phyloP scores from a whole-genome alignment of 352 stramenopile genomes.

The Phytophthora pistaciae region DNA sequence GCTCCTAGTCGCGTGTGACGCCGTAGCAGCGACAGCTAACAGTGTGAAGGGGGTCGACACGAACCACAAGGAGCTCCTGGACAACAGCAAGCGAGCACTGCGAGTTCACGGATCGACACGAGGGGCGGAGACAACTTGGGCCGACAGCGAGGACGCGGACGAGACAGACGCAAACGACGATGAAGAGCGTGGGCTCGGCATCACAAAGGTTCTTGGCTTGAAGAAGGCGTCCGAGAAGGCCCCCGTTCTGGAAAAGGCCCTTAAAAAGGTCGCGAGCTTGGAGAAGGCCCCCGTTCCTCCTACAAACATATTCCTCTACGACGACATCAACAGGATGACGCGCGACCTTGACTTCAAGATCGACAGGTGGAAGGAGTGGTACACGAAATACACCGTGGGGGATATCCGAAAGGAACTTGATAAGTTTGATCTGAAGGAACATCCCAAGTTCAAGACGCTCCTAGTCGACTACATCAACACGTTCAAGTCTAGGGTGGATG shows the following conservation, averaged over 20 bases:
- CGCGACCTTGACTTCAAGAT: not conserved
- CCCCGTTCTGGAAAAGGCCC: not conserved
- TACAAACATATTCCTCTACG: not conserved
- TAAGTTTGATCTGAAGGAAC: not conserved
- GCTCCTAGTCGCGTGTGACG: no score
- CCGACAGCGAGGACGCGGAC: no score
- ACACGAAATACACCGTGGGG: not conserved
- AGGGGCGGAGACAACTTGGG: no score
- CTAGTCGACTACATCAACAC: not conserved
- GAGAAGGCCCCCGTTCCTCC: not conserved
- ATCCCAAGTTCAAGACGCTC: not conserved
- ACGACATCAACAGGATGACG: not conserved
- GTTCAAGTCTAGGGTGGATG: not conserved
- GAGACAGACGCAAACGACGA: not conserved
- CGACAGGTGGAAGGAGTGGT: not conserved
- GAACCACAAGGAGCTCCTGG: no score
- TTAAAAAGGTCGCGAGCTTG: not conserved
- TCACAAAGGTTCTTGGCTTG: not conserved
- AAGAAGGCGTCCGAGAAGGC: not conserved
- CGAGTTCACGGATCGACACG: no score
- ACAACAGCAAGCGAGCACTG: no score
- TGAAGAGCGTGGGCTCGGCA: not conserved
- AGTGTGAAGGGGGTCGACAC: no score
- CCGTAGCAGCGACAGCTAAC: no score
- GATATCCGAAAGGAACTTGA: not conserved